A percentile compares a stretch with the other conserved stretches of the same genome.
Conservation (phyloP, 805 yeast genomes). For the Grigorovia humatica region DNA sequence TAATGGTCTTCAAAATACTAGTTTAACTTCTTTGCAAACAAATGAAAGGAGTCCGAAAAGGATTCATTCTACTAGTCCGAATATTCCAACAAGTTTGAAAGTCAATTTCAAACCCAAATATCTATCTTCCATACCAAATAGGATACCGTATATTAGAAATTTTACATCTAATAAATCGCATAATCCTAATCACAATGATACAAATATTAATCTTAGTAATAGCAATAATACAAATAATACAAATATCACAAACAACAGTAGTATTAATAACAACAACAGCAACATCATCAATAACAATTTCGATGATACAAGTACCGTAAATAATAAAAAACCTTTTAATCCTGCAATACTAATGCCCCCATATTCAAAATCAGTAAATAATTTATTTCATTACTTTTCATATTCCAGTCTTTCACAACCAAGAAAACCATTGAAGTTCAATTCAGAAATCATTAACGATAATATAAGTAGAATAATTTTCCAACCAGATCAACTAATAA, state of each 20-base stretch:
- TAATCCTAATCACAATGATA: not conserved
- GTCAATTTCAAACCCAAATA: not conserved
- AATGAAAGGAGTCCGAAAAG: not conserved
- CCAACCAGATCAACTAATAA: conserved; percentile 22
- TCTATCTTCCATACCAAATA: not conserved
- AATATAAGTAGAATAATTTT: conserved; percentile 11
- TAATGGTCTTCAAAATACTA: not conserved
- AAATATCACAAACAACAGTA: not conserved
- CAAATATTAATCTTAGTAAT: not conserved
- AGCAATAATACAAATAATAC: not conserved
- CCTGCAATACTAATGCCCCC: not conserved
- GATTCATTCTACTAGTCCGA: not conserved
- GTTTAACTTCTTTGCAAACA: not conserved
- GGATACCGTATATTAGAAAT: not conserved
- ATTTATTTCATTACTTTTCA: conserved; percentile 1
- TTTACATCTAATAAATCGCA: not conserved
- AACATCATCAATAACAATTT: not conserved
- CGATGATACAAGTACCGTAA: not conserved
- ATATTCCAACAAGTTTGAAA: not conserved
- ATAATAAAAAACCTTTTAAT: not conserved
- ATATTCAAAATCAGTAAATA: not conserved
- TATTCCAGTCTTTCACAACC: not conserved
- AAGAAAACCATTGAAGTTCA: conserved; percentile 8
- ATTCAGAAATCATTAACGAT: conserved; percentile 7
- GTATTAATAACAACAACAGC: not conserved